Base-by-base conservation (phyloP, 208 protist genomes). In the Leishmania guyanensis region DNA sequence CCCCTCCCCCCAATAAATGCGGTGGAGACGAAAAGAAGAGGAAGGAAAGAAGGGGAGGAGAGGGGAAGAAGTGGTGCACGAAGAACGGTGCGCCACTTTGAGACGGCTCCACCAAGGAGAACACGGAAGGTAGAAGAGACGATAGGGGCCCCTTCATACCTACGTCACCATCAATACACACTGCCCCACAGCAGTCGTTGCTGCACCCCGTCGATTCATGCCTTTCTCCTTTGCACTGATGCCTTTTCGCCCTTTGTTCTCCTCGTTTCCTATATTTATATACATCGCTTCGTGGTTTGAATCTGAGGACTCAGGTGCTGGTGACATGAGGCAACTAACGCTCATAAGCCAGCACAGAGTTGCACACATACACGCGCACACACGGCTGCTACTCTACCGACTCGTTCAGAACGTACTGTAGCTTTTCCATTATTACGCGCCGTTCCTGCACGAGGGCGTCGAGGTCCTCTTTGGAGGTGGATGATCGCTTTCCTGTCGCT, bases 381-480 rank as follows among this genome's bases (percentile, higher is more conserved):
- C 29, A 39, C 26, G 68, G 54, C 39, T 74, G 22, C 56, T 39
- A 62, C 36, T 65, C 60, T 14, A 69, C 74, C 17, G 62, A 62
- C 48, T 82, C 36, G 74, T 84, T 78, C 29, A 94, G 75, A 4
- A 94, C 50, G 77, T 64, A 84, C 56, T 85, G 78, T 68, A 95
- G 62, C 75, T 92, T 93, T 56, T 93, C 84, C 73, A 92, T 85
- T 0, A 88, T 80, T 16, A 75, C 75, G 5, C 83, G 79, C 54
- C 92, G 91, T 70, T 94, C 90, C 12, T 89, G 75, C 8, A 82
- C 54, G 33, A 96, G 80, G 17, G 77, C 51, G 5, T 66, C 70
- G 16, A 96, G 88, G 1, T 76, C 68, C 33, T 84, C 70, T 46
- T 80, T 71, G 39, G 82, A 85, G 43, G 54, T 60, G 12, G 72